A percentile compares a stretch with the other conserved stretches of the same genome.
Evolutionary conservation across 805 yeast genomes (phyloP).

Genomic region (Komagataella kurtzmanii): DNA sequence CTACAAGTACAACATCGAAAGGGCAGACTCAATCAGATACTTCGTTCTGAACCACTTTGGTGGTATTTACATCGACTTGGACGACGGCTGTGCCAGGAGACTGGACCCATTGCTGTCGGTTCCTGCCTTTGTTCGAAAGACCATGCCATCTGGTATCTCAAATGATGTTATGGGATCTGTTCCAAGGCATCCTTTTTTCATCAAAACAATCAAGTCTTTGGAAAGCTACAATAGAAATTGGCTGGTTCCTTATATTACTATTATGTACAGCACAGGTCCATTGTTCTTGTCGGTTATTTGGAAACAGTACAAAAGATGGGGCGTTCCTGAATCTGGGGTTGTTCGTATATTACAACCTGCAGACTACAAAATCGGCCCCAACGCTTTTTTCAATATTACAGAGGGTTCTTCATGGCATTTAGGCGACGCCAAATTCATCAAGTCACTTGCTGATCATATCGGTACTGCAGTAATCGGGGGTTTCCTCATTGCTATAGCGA

Average conservation of each 20-base stretch:
- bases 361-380: conserved; percentile 50
- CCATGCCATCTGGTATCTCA: conserved; percentile 82
- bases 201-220: conserved; percentile 52
- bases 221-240: conserved; percentile 57
- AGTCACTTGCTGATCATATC: conserved; percentile 63
- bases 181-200: conserved; percentile 78
- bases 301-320: conserved; percentile 80
- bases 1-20: conserved; percentile 69
- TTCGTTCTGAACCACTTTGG: conserved; percentile 76
- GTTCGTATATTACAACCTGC: conserved; percentile 60
- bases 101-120: conserved; percentile 71
- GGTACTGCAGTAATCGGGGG: conserved; percentile 61
- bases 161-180: conserved; percentile 89
- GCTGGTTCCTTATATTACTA: conserved; percentile 79
- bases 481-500: conserved; percentile 35
- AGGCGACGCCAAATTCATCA: conserved; percentile 73
- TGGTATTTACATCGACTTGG: conserved; percentile 83
- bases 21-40: conserved; percentile 87
- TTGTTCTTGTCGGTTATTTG: conserved; percentile 74
- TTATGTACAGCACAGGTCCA: conserved; percentile 92
- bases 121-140: conserved; percentile 80
- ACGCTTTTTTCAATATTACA: conserved; percentile 60
- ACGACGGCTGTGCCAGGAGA: conserved; percentile 72
- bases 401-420: conserved; percentile 90
- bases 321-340: conserved; percentile 48